Base-by-base conservation (phyloP, 108 stramenopile species). In the Nitzschia sp. region DNA sequence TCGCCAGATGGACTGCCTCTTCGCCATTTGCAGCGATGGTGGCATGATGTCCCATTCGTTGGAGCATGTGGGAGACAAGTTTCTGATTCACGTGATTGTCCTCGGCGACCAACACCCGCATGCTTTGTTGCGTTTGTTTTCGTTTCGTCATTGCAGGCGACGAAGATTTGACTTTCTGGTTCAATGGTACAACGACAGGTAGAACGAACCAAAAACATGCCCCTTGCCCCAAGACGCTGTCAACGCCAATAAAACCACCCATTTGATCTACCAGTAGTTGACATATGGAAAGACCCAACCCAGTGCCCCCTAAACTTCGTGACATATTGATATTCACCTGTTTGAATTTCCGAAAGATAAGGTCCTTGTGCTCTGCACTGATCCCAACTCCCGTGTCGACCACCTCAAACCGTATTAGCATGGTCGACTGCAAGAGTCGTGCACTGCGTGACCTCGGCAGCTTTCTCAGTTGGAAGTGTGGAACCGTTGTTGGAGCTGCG, bases 341-440 rank as follows among this genome's bases (percentile, higher is more conserved):
- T 44, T 64, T 57, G 39, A 78, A 84, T 37, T 72, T 73, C 53
- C 73, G 55, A 66, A 84, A 88, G 34, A 88, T 72, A 8, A n/a
- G 56, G 8, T 64, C 59, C 40, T 56, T 51, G 29, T 72, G 42
- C 1, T 73, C 65, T 42, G 51, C 53, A 26, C 22, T 26, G 20
- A 87, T 83, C 15, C 86, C 86, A 38, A 75, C 61, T 7, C 86
- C 86, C 3, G 86, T 84, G 64, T 87, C 86, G 15, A 26, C 55
- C 25, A 84, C 80, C 17, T 51, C 67, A 54, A 81, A 76, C 37
- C 53, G 52, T 24, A 84, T 24, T 14, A 52, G 29, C 29, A 34
- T 34, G 29, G 29, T 34, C 29, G 29, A 34, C 5, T 34, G 29
- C 5, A 34, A 5, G 29, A 34, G 29, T 5, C 29, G 29, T 34